Evolutionary conservation across 148 eudicot species (phyloP).

Genomic region (Amaranthus palmeri): DNA sequence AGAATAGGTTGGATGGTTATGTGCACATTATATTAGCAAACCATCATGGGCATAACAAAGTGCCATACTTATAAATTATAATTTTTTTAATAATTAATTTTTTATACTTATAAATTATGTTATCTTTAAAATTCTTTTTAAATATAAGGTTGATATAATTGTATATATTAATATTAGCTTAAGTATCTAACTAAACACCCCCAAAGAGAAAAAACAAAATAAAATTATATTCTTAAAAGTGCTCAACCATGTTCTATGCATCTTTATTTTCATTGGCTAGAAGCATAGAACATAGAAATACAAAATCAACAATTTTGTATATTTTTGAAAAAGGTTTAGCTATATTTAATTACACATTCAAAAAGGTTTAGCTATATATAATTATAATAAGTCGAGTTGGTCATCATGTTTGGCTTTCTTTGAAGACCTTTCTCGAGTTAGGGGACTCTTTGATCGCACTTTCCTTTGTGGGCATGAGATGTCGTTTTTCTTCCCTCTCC

Average conservation of each 20-base stretch:
- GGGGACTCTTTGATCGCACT: no score
- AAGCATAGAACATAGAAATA: conserved; percentile 5
- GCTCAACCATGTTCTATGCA: conserved; percentile 25
- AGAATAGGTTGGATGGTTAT: background rate
- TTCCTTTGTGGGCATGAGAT: no score
- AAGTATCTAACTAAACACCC: no score
- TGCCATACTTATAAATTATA: conserved; percentile 12
- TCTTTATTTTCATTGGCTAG: background rate
- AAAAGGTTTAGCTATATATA: background rate
- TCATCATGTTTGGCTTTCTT: no score
- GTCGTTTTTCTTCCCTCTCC: no score
- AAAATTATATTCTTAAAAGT: background rate
- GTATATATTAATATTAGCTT: no score
- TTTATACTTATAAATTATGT: conserved; percentile 5
- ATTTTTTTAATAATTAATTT: no score
- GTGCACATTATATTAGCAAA: background rate
- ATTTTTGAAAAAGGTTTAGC: background rate
- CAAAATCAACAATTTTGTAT: background rate
- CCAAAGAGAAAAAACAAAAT: no score
- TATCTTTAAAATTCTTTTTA: background rate
- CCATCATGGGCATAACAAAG: conserved; percentile 26
- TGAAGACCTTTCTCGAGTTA: no score
- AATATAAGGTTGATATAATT: no score
- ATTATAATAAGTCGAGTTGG: no score
- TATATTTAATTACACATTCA: no score